Evolutionary conservation across 148 eudicot species (phyloP).

Genomic region (Simmondsia chinensis): DNA sequence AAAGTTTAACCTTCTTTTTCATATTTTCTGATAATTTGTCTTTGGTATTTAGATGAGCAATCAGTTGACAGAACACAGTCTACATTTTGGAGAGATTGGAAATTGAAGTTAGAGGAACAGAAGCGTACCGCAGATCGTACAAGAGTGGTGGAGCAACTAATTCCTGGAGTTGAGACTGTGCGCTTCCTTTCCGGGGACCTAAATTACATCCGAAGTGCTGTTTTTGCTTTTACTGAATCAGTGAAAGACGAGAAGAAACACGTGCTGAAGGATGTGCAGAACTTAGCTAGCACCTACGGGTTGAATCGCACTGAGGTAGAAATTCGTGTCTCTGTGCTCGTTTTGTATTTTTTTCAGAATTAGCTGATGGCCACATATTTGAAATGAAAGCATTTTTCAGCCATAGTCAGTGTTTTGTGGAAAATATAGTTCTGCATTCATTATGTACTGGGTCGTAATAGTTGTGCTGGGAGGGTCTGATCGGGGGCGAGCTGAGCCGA

Average conservation of each 20-base stretch:
- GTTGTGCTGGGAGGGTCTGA: too few relatives aligned
- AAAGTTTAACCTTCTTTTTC: background rate
- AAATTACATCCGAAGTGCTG: conserved; percentile 47
- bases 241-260: conserved; percentile 66
- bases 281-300: conserved; percentile 55
- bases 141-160: conserved; percentile 76
- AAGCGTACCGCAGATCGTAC: conserved; percentile 73
- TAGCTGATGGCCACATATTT: too few relatives aligned
- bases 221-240: conserved; percentile 65
- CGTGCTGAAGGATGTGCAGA: conserved; percentile 61
- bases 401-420: too few relatives aligned
- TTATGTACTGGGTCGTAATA: too few relatives aligned
- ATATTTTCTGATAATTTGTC: conserved; percentile 10
- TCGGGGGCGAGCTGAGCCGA: too few relatives aligned
- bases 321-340: conserved; percentile 9
- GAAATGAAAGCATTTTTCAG: too few relatives aligned
- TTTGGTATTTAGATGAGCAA: conserved; percentile 48
- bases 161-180: conserved; percentile 81
- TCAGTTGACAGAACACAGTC: conserved; percentile 70
- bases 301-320: conserved; percentile 67
- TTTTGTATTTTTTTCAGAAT: too few relatives aligned
- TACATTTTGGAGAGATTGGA: conserved; percentile 97
- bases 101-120: conserved; percentile 77
- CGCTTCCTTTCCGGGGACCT: conserved; percentile 76
- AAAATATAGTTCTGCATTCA: too few relatives aligned